phyloP scores from a whole-genome alignment of 2,329 filamentous ascomycete genomes.

The Sporothrix curviconia region DNA sequence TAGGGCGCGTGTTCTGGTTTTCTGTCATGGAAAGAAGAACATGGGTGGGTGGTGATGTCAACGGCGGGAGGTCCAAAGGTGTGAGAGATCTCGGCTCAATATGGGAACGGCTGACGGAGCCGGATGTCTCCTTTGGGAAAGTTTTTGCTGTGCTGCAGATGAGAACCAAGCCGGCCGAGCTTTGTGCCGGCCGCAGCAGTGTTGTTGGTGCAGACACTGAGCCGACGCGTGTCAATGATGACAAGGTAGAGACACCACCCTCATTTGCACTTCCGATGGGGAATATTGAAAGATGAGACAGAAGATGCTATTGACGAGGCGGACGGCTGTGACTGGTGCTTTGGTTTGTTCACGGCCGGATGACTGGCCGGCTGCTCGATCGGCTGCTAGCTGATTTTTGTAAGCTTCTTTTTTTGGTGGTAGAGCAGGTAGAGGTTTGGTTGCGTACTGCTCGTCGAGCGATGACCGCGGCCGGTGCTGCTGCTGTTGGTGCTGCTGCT shows the following conservation, averaged over 20 bases:
- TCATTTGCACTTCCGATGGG: neutral
- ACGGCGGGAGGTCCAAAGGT: neutral
- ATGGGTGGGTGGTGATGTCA: neutral
- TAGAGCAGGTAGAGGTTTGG: neutral
- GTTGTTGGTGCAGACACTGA: neutral
- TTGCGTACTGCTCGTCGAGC: slow-evolving; percentile 8
- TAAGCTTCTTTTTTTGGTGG: neutral
- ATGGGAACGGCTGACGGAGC: neutral
- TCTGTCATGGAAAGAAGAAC: neutral
- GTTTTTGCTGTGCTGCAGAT: neutral
- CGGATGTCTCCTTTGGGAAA: neutral
- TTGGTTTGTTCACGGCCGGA: neutral
- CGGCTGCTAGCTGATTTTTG: neutral
- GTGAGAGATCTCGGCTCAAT: neutral
- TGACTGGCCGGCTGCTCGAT: neutral
- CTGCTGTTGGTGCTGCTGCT: neutral
- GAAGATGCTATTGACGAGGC: slow-evolving; percentile 2
- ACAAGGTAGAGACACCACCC: neutral
- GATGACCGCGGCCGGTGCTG: neutral
- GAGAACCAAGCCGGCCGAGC: slow-evolving; percentile 1
- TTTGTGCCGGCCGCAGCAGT: slow-evolving; percentile 1
- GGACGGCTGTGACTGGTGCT: neutral
- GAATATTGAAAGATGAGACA: neutral
- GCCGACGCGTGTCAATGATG: neutral
- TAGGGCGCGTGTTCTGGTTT: neutral